Evolutionary conservation across 768 basidiomycete genomes (phyloP), one percentile per base, ranked within the genome.

Genomic region (Amanita exitialis): DNA sequence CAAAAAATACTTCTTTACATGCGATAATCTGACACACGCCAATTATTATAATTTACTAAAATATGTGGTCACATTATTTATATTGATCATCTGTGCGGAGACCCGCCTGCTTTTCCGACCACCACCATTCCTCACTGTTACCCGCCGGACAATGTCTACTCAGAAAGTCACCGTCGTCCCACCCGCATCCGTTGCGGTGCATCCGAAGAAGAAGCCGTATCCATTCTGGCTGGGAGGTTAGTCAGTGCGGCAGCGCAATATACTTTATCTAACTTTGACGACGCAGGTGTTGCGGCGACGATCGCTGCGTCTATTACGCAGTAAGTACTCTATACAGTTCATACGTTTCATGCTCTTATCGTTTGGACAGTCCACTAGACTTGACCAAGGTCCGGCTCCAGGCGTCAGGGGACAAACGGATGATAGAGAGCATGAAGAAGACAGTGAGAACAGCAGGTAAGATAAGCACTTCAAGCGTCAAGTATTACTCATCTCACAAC

Each of bases 331-430:
- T 4, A 28, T 12, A 18, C 16, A 23, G 3, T 21, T 27, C 23
- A 13, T 36, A 30, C 30, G 23, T 54, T 25, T 45, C 39, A 36
- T 25, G 5, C 13, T 34, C 28, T 49, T 7, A 49, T 49, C 32
- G 36, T 2, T 25, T 3, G 5, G 16, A 7, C 51, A 86, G 85
- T 64, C 89, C 90, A 25, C 70, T 92, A 44, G 89, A 92, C 71
- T 74, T 94, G 51, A 94, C 91, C 21, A 94, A 94, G 74, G 89
- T 92, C 63, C 79, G 91, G 49, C 70, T 95, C 53, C 91, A 95
- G 65, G 90, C 91, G 4, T 88, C 89, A 1, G 91, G 90, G 37
- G 91, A 94, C 70, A 92, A 90, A 67, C 78, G 86, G 49, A 93
- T 95, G 91, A 69, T 93, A 62, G 69, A 80, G 62, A 87, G 84